Base-by-base conservation (phyloP, 495 filamentous ascomycete genomes). In the Articulospora tetracladia region DNA sequence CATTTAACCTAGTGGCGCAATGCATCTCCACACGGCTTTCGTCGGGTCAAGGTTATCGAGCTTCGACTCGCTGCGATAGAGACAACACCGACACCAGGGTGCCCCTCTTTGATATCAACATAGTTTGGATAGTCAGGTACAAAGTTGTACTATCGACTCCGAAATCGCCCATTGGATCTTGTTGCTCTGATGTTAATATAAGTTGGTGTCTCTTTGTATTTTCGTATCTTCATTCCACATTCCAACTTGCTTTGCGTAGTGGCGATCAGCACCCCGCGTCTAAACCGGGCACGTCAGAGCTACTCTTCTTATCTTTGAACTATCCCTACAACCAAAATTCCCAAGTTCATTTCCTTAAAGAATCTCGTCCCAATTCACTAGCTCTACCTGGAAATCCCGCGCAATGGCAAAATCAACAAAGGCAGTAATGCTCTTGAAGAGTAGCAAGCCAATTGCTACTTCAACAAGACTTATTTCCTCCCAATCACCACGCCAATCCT, bases 31-130 rank as follows among this genome's bases (percentile, higher is more conserved):
- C 54, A 56, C 64, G 64, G 64, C 64, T 66, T 55, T 13, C 46
- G 26, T 62, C 64, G 64, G 64, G 53, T 53, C 56, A 66, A 55
- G n/a, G 36, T 28, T 59, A 66, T 62, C 61, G 61, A 34, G 36
- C 53, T 60, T 53, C 7, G 19, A 44, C 1, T 34, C 20, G 50
- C 46, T 49, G 44, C 39, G 55, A 62, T 55, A 58, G 24, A 55
- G n/a, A 55, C 44, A 39, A 36, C 28, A 23, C 39, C 20, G 47
- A 47, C 55, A 41, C 39, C 25, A 19, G 1, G 8, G 57, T 56
- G 59, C 64, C 64, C 60, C 59, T 63, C 59, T 28, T 52, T 48
- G 32, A 25, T 7, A 32, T 44, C 39, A n/a, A 44, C 39, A 44
- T 44, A n/a, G 30, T 34, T 15, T 34, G 30, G 30, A 34, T 34